Evolutionary conservation across 306 rosid species (phyloP), one percentile per base, ranked within the genome.

Genomic region (Prunus mongolica): DNA sequence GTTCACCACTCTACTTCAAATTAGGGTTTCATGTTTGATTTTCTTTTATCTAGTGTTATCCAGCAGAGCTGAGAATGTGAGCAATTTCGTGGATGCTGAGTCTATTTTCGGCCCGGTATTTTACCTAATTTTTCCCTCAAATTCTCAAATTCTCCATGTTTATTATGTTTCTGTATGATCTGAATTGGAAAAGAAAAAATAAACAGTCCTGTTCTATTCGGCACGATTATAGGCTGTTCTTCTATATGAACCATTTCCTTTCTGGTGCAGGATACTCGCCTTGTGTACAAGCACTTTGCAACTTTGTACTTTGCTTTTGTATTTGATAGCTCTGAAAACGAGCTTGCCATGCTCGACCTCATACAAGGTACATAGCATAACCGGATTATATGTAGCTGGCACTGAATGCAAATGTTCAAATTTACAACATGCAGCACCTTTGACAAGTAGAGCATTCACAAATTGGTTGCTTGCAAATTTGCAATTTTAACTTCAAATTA

Each of bases 341-440:
- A 92, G 88, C 99, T 96, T 60, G 99, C 98, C 64, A 92, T 96
- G 91, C 98, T 92, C 24, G 99, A 96, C 81, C 77, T 92, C 79
- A 96, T 92, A 75, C 98, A 96, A 96, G 99, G 99, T 96, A 80
- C 32, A 28, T 74, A 45, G 49, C 15, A 50, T 69, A 46, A 2
- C 25, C 46, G 12, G 65, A 32, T 18, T 63, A 45, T 74, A 30
- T 24, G 19, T 71, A 11, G 45, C 22, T 62, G 27, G 54, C 22
- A 64, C 10, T 19, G 8, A 14, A 16, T 49, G 69, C 45, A 50
- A 19, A 44, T 82, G 22, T 77, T 41, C 27, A 45, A 75, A 34
- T 64, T 14, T 41, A 68, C 70, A 73, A 70, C 30, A 30, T 64
- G 49, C 30, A 56, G 28, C 57, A 4, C 55, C 45, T 65, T 25